phyloP scores from a whole-genome alignment of 2,329 filamentous ascomycete species.

The Aspergillus pseudonomiae region DNA sequence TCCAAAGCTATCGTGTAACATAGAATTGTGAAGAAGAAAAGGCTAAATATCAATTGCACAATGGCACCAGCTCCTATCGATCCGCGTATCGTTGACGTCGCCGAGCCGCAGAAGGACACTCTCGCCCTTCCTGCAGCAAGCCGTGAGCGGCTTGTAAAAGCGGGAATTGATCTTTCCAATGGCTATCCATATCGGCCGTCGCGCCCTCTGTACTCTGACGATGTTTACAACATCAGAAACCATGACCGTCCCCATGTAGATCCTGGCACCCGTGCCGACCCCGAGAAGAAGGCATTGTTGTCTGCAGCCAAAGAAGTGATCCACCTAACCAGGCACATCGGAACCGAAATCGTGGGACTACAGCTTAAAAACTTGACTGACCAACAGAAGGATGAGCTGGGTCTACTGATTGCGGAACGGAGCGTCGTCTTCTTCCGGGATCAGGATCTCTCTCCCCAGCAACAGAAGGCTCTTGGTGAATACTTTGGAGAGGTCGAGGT shows the following conservation, averaged over 20 bases:
- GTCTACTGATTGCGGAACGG: slow-evolving; percentile 63
- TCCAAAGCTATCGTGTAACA: neutral
- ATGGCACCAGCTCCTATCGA: slow-evolving; percentile 66
- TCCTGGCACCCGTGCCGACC: slow-evolving; percentile 66
- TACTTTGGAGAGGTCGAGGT: slow-evolving; percentile 68
- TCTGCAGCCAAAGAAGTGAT: slow-evolving; percentile 65
- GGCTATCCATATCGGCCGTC: slow-evolving; percentile 73
- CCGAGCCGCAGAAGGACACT: slow-evolving; percentile 64
- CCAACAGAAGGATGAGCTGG: slow-evolving; percentile 64
- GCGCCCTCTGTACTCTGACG: slow-evolving; percentile 68
- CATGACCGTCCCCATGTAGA: slow-evolving; percentile 60
- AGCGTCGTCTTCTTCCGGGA: slow-evolving; percentile 70
- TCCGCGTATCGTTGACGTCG: slow-evolving; percentile 65
- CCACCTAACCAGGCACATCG: slow-evolving; percentile 63
- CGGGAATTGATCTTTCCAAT: slow-evolving; percentile 68
- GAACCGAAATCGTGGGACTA: slow-evolving; percentile 66
- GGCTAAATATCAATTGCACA: slow-evolving; percentile 14
- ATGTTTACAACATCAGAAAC: slow-evolving; percentile 68
- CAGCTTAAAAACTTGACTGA: slow-evolving; percentile 65
- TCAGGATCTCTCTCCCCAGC: slow-evolving; percentile 62
- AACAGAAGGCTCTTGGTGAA: slow-evolving; percentile 66
- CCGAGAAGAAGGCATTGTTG: slow-evolving; percentile 63
- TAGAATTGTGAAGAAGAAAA: neutral
- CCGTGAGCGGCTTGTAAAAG: slow-evolving; percentile 64
- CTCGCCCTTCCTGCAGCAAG: slow-evolving; percentile 63